Evolutionary conservation across 768 basidiomycete genomes (phyloP), one percentile per base, ranked within the genome.

Genomic region (Myochromella boudieri): DNA sequence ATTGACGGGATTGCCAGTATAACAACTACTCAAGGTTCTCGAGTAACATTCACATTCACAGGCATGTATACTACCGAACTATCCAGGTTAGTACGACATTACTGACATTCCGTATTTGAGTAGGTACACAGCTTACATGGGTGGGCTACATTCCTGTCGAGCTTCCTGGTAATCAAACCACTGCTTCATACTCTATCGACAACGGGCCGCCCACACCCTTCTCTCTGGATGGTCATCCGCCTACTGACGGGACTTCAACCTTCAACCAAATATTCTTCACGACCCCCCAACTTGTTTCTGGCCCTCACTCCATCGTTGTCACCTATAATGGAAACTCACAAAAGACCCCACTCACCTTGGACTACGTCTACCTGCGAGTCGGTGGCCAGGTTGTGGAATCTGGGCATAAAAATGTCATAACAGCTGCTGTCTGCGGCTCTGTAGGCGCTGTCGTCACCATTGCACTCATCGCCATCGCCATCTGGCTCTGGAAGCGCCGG

Each of bases 281-380:
- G 7, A 54, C 45, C 26, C 53, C 49, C 11, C 44, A 54, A 4
- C 48, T 54, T 24, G 11, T 20, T 3, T 45, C 49, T 20, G 53
- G 53, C 2, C 44, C 37, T 24, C 53, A 54, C 36, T 42, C 53
- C 6, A 37, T 54, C 15, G 21, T 50, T 29, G 53, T 54, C 14
- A 50, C 43, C 25, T 36, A 54, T 28, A 29, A 38, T 21, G 53
- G 53, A 15, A 31, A 33, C 25, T 51, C 48, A 3, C 26, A 58
- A 15, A 34, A 48, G 21, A 64, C 62, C 1, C 65, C 63, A 1
- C 57, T 67, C 28, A 53, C 54, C 14, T 52, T 65, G n/a, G 49
- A 49, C 8, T 44, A 55, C n/a, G 49, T 60, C 21, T 57, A 49
- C 22, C 56, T 61, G n/a, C n/a, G n/a, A n/a, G n/a, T n/a, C n/a